Evolutionary conservation across 495 filamentous ascomycete genomes (phyloP).

Genomic region (Cercophora samala): DNA sequence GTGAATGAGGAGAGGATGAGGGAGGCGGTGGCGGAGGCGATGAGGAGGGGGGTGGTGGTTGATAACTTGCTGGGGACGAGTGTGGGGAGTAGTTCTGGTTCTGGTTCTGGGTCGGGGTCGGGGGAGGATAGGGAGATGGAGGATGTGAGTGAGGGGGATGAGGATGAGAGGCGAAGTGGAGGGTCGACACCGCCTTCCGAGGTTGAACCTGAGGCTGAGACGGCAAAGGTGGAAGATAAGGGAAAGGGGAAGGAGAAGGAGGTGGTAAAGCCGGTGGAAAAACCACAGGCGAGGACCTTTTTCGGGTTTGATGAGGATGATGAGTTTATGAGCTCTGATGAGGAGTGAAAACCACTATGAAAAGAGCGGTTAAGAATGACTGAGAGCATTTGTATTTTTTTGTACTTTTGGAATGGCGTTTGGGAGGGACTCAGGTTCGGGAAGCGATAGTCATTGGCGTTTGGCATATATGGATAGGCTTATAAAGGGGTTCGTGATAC

Average conservation of each 20-base stretch:
- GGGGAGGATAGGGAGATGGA: conserved; percentile 34
- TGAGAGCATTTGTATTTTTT: background rate
- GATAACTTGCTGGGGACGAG: conserved; percentile 49
- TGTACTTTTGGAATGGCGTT: background rate
- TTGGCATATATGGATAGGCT: background rate
- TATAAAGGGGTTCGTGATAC: background rate
- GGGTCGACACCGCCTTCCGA: conserved; percentile 39
- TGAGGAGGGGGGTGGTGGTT: conserved; percentile 62
- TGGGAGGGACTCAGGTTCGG: background rate
- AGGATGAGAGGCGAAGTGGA: conserved; percentile 33
- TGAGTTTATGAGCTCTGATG: conserved; percentile 80
- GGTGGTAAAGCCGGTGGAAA: conserved; percentile 23
- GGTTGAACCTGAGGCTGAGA: conserved; percentile 20
- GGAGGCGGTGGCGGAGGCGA: conserved; percentile 74
- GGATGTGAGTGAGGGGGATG: conserved; percentile 37
- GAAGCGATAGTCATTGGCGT: background rate
- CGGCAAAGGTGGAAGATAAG: conserved; percentile 4
- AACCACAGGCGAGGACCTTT: conserved; percentile 48
- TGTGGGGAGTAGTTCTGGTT: conserved; percentile 26
- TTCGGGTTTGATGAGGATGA: conserved; percentile 90
- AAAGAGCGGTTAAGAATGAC: conserved; percentile 17
- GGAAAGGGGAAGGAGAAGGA: conserved; percentile 41
- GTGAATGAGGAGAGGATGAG: conserved; percentile 77
- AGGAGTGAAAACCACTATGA: conserved; percentile 57
- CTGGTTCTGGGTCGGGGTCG: conserved; percentile 31